Percentiles rank a stretch among this genome's conserved stretches.
Evolutionary conservation across 805 yeast species (phyloP).

Genomic region (Hanseniaspora jakobsenii): DNA sequence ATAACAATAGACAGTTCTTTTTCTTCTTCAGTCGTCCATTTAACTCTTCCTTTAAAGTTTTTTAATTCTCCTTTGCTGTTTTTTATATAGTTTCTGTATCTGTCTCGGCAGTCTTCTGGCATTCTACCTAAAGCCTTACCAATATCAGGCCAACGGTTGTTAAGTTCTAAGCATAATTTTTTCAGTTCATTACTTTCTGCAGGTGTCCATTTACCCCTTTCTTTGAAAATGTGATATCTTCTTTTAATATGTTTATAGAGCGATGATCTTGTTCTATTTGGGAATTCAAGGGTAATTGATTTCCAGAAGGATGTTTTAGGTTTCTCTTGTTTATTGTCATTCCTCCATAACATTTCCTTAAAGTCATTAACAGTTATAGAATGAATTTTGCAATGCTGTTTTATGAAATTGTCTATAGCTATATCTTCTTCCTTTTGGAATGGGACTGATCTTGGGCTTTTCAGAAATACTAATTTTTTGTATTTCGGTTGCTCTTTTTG

Average conservation of each 20-base stretch:
- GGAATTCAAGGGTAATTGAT: constrained; percentile 60
- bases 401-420: constrained; percentile 62
- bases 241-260: constrained; percentile 88
- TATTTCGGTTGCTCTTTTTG: constrained; percentile 33
- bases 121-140: constrained; percentile 73
- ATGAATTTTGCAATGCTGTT: constrained; percentile 53
- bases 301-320: constrained; percentile 56
- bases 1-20: constrained; percentile 45
- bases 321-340: constrained; percentile 70
- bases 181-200: constrained; percentile 65
- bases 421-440: constrained; percentile 41
- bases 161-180: constrained; percentile 49
- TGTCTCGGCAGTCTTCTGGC: constrained; percentile 96
- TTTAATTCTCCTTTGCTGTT: constrained; percentile 69
- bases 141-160: constrained; percentile 79
- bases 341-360: constrained; percentile 78
- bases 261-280: constrained; percentile 76
- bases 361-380: constrained; percentile 53
- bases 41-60: constrained; percentile 31
- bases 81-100: constrained; percentile 91
- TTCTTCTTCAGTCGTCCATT: constrained; percentile 74
- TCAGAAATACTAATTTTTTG: background rate
- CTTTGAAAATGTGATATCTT: constrained; percentile 74
- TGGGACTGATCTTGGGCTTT: constrained; percentile 17
- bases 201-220: constrained; percentile 80